phyloP scores from a whole-genome alignment of 2,329 filamentous ascomycete genomes.

The Cladorrhinum sp. region DNA sequence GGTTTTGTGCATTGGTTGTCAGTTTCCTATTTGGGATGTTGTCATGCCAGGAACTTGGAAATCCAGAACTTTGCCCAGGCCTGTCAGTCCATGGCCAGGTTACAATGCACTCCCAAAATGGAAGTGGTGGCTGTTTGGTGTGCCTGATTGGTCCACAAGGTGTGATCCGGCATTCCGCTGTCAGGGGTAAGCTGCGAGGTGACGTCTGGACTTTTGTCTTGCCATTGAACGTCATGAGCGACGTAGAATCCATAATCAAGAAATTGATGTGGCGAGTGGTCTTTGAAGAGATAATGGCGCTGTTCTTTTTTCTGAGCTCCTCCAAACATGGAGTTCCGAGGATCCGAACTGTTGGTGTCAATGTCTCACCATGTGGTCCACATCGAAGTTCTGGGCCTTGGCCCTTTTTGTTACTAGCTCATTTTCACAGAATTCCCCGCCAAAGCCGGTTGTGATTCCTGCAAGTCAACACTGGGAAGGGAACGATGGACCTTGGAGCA shows the following conservation, averaged over 20 bases:
- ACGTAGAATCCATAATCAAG: background rate
- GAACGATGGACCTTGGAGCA: conserved; percentile 42
- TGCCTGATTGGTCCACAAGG: conserved; percentile 23
- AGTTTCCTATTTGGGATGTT: background rate
- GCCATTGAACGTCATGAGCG: background rate
- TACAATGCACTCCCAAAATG: conserved; percentile 3
- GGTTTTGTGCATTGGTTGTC: conserved; percentile 9
- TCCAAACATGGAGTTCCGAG: background rate
- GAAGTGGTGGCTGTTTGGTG: conserved; percentile 5
- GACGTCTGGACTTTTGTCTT: conserved; percentile 25
- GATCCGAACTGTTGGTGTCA: background rate
- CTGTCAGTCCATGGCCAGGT: conserved; percentile 2
- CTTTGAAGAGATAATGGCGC: background rate
- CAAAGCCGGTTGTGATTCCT: conserved; percentile 31
- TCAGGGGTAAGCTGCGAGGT: conserved; percentile 27
- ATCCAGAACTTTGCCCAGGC: background rate
- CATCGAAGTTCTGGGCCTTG: conserved; percentile 13
- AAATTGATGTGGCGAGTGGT: background rate
- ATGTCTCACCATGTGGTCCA: conserved; percentile 21
- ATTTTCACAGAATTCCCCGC: conserved; percentile 12
- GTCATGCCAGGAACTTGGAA: conserved; percentile 13
- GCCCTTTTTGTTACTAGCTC: conserved; percentile 8
- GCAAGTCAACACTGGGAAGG: conserved; percentile 41
- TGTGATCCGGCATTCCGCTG: background rate
- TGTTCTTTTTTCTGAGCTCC: background rate